Conservation (phyloP, 2,329 filamentous ascomycete species). For the Teratosphaeria viscida region DNA sequence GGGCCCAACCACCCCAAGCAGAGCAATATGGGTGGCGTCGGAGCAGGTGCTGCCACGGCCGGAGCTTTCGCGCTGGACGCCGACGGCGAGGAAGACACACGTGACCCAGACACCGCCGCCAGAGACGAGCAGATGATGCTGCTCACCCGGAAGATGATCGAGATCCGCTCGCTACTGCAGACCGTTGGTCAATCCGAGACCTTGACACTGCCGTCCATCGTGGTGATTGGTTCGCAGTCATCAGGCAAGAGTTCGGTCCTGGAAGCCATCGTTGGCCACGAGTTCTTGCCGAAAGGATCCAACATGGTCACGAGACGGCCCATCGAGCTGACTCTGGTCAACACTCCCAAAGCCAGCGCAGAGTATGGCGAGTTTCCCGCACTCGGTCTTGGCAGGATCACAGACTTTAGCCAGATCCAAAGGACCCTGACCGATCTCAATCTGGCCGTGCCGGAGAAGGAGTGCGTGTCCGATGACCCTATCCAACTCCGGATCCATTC, state of each 20-base stretch:
- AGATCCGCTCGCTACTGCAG: slow-evolving; percentile 85
- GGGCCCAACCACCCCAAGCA: slow-evolving; percentile 30
- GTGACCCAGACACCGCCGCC: slow-evolving; percentile 54
- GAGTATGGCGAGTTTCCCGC: slow-evolving; percentile 97
- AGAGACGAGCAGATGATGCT: slow-evolving; percentile 99
- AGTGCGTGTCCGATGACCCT: slow-evolving; percentile 93
- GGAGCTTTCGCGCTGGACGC: slow-evolving; percentile 71
- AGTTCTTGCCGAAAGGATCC: slow-evolving; percentile 92
- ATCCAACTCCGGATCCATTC: slow-evolving; percentile 95
- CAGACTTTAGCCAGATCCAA: slow-evolving; percentile 86
- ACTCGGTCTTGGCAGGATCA: slow-evolving; percentile 76
- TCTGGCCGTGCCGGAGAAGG: slow-evolving; percentile 74
- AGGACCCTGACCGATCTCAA: slow-evolving; percentile 92
- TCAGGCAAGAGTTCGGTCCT: slow-evolving; percentile 96
- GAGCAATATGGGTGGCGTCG: slow-evolving; percentile 39
- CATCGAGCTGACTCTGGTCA: slow-evolving; percentile 91
- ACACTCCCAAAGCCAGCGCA: slow-evolving; percentile 73
- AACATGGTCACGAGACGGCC: slow-evolving; percentile 97
- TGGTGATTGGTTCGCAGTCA: slow-evolving; percentile 98
- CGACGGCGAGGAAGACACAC: slow-evolving; percentile 51
- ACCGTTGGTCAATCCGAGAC: slow-evolving; percentile 85
- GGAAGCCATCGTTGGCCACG: slow-evolving; percentile 93
- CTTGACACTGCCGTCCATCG: slow-evolving; percentile 85
- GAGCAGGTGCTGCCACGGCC: slow-evolving; percentile 59
- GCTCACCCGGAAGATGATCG: slow-evolving; percentile 98